phyloP scores from a whole-genome alignment of 1,284 basidiomycete genomes.

The Apiotrichum laibachii region DNA sequence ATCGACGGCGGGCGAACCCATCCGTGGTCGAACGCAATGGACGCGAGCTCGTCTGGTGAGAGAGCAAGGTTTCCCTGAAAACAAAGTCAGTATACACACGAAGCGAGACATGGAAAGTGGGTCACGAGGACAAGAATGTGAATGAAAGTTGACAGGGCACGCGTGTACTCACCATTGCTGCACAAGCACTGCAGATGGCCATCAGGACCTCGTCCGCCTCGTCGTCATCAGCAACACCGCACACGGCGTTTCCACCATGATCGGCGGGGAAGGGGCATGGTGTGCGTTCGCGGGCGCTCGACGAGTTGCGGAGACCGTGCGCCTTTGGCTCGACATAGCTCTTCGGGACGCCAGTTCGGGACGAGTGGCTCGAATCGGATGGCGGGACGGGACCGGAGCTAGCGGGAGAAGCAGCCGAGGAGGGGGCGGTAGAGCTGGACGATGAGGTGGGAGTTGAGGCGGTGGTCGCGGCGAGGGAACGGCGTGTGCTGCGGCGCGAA shows the following conservation, averaged over 20 bases:
- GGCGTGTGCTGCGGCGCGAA: conserved; percentile 8
- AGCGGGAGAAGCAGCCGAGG: neutral
- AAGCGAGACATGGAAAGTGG: neutral
- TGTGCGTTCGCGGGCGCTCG: conserved; percentile 32
- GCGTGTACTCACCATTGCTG: conserved; percentile 33
- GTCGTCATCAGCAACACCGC: conserved; percentile 44
- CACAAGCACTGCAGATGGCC: conserved; percentile 43
- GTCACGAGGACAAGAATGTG: neutral
- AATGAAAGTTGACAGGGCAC: neutral
- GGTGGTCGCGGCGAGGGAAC: conserved; percentile 4
- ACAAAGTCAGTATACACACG: conserved; percentile 5
- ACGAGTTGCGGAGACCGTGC: conserved; percentile 39
- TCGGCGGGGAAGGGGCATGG: conserved; percentile 41
- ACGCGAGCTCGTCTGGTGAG: conserved; percentile 44
- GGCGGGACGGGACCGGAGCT: conserved; percentile 8
- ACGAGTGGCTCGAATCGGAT: conserved; percentile 3
- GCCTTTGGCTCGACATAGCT: conserved; percentile 33
- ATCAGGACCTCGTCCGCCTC: conserved; percentile 46
- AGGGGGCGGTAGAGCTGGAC: neutral
- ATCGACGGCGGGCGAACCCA: conserved; percentile 48
- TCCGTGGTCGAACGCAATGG: conserved; percentile 38
- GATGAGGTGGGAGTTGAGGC: neutral
- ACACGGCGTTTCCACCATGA: conserved; percentile 40
- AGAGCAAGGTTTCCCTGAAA: conserved; percentile 47
- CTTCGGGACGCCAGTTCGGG: conserved; percentile 7